These are phyloP conservation scores for Saposhnikovia divaricata DNA, from an alignment of 129 eudicot genomes.

Conservation along the genomic window DNA sequence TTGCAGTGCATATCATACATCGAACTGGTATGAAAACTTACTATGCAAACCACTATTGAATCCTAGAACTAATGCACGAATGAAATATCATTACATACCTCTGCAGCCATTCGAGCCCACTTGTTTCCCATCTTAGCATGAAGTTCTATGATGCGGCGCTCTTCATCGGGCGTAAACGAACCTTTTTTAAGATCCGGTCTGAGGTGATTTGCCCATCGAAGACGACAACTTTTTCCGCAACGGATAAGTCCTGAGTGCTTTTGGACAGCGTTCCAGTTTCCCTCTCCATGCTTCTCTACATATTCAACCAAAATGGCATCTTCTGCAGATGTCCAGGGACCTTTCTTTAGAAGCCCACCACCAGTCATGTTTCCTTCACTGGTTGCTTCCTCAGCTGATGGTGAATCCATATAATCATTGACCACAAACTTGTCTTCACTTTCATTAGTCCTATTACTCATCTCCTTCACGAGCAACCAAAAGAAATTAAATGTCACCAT, in stretches of 20 bases:
- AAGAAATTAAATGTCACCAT: neutral
- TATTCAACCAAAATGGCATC: constrained; percentile 29
- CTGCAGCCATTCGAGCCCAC: constrained; percentile 39
- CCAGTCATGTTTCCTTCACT: constrained; percentile 17
- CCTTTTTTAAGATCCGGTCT: constrained; percentile 32
- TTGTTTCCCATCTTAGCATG: constrained; percentile 36
- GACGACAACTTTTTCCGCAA: constrained; percentile 34
- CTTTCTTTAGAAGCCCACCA: constrained; percentile 19
- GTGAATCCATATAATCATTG: constrained; percentile 16
- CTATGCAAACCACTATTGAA: neutral
- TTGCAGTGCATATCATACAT: neutral
- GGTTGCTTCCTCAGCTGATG: constrained; percentile 17
- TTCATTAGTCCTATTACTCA: constrained; percentile 19
- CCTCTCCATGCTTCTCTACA: constrained; percentile 31
- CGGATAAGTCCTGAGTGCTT: constrained; percentile 25
- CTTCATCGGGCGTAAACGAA: constrained; percentile 27
- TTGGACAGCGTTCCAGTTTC: constrained; percentile 34
- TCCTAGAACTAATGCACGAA: neutral
- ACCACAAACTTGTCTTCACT: constrained; percentile 15
- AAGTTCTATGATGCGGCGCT: constrained; percentile 21
- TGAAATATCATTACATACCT: neutral
- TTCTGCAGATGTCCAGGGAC: constrained; percentile 33
- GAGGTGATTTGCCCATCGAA: constrained; percentile 35
- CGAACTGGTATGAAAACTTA: neutral
- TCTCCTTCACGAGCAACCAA: neutral